Evolutionary conservation across 2,329 filamentous ascomycete species (phyloP).

Genomic region (Ramularia endophylla): DNA sequence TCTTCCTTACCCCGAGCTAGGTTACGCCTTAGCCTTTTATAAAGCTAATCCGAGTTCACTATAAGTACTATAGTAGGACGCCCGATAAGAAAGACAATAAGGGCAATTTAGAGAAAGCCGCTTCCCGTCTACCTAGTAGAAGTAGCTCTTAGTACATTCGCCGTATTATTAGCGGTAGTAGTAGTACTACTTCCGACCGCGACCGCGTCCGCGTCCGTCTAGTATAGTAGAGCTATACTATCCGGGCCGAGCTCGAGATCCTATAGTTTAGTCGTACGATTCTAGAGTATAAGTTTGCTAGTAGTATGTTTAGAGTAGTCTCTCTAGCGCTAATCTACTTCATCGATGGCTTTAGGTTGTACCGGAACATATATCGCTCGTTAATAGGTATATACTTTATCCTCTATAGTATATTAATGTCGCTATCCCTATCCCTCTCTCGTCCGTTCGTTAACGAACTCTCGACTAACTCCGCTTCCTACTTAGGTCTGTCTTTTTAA

Average conservation of each 20-base stretch:
- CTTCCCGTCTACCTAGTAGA: not conserved
- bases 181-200: no score
- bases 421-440: not conserved
- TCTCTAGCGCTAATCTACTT: not conserved
- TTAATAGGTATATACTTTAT: constrained; percentile 2
- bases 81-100: not conserved
- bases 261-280: not conserved
- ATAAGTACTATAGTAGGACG: not conserved
- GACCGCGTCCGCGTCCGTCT: not conserved
- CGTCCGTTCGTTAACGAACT: no score
- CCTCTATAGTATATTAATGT: not conserved
- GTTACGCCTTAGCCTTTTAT: not conserved
- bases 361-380: constrained; percentile 1
- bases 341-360: constrained; percentile 1
- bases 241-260: not conserved
- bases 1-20: not conserved
- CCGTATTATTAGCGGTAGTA: not conserved
- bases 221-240: not conserved
- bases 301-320: not conserved
- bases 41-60: not conserved
- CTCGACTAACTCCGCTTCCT: no score
- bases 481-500: not conserved
- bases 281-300: not conserved
- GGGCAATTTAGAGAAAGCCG: not conserved
- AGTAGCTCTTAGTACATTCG: not conserved